Percentiles rank a stretch among this genome's conserved stretches.
These are phyloP conservation scores for Pachysandra terminalis DNA, from an alignment of 164 flowering plant genomes.

Conservation along the genomic window DNA sequence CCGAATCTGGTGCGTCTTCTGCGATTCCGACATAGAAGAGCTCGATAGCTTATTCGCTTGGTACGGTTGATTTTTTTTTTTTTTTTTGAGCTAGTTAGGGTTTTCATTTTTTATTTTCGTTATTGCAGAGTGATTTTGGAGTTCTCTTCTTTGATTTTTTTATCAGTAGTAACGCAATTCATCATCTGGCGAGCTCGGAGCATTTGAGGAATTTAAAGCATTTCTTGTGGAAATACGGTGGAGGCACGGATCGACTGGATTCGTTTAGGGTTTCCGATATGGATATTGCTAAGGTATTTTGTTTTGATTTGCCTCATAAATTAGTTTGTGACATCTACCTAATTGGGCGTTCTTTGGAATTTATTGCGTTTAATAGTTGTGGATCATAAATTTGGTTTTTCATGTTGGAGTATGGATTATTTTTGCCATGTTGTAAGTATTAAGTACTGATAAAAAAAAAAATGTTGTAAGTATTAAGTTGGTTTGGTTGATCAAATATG, in stretches of 20 bases:
- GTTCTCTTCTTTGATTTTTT: neutral
- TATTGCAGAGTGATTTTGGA: neutral
- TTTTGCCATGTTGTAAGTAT: too few relatives aligned
- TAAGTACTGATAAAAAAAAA: too few relatives aligned
- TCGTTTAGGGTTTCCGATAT: conserved; percentile 45
- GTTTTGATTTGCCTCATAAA: neutral
- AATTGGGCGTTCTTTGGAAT: neutral
- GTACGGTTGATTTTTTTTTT: conserved; percentile 25
- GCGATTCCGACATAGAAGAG: conserved; percentile 59
- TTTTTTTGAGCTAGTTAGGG: neutral
- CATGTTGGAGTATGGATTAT: neutral
- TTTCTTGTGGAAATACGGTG: conserved; percentile 74
- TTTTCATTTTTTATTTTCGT: neutral
- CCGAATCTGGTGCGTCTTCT: conserved; percentile 89
- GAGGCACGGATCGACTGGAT: conserved; percentile 55
- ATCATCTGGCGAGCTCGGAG: conserved; percentile 62
- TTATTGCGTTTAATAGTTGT: neutral
- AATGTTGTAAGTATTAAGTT: too few relatives aligned
- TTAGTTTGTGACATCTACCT: neutral
- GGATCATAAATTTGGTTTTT: neutral
- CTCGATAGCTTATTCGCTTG: conserved; percentile 54
- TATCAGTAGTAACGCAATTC: conserved; percentile 61
- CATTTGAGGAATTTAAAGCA: conserved; percentile 69
- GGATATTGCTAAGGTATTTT: conserved; percentile 60
- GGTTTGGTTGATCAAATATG: too few relatives aligned